Evolutionary conservation across 2,329 filamentous ascomycete genomes (phyloP).

Genomic region (Zasmidium citrigriseum): DNA sequence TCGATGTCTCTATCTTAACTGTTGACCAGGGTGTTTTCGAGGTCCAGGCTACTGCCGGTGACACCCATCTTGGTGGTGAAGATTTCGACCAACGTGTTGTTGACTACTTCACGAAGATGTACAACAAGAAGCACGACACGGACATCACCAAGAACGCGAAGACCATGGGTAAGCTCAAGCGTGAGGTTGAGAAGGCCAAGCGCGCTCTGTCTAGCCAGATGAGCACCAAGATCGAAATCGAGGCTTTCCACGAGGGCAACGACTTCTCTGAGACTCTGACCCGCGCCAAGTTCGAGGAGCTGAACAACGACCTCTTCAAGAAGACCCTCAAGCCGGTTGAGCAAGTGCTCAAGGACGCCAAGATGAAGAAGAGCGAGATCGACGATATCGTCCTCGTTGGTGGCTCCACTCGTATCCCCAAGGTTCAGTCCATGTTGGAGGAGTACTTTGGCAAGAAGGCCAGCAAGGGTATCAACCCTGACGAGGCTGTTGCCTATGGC

Average conservation of each 20-base stretch:
- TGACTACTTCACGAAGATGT: slow-evolving; percentile 92
- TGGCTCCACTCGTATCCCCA: slow-evolving; percentile 98
- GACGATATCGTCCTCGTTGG: slow-evolving; percentile 97
- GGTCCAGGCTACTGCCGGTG: slow-evolving; percentile 98
- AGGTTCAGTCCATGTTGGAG: slow-evolving; percentile 92
- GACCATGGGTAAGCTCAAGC: slow-evolving; percentile 99
- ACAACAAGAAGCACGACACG: slow-evolving; percentile 97
- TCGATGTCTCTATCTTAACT: slow-evolving; percentile 97
- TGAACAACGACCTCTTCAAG: slow-evolving; percentile 99
- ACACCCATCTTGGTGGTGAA: slow-evolving; percentile 96
- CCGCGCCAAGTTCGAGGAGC: slow-evolving; percentile 98
- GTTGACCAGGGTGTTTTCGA: slow-evolving; percentile 98
- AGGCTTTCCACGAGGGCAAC: slow-evolving; percentile 93
- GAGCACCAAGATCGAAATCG: slow-evolving; percentile 69
- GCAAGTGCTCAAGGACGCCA: slow-evolving; percentile 97
- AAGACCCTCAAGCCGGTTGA: slow-evolving; percentile 98
- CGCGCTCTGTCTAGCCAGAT: slow-evolving; percentile 68
- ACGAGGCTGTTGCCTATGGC: slow-evolving; percentile 97
- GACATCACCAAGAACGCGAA: slow-evolving; percentile 93
- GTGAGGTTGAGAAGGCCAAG: slow-evolving; percentile 99
- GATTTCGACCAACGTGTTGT: slow-evolving; percentile 99
- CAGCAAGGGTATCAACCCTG: slow-evolving; percentile 98
- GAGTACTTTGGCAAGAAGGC: slow-evolving; percentile 98
- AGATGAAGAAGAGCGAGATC: slow-evolving; percentile 92
- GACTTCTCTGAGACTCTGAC: slow-evolving; percentile 98